Base-by-base conservation (phyloP, 345 rosid species). In the Raphanus sativus region DNA sequence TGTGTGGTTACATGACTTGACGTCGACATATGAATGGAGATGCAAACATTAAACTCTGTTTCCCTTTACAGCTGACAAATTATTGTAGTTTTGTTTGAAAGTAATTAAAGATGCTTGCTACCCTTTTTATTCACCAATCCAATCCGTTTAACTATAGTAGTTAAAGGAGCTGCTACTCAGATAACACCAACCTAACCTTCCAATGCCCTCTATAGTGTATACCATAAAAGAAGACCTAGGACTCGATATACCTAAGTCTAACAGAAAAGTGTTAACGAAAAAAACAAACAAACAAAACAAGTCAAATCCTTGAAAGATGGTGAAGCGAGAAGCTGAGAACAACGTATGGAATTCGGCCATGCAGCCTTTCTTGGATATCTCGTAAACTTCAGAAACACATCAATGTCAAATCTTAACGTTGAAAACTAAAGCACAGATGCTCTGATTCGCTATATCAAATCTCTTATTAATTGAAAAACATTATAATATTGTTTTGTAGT, bases 31-130 rank as follows among this genome's bases (percentile, higher is more conserved):
- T 28, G 45, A 40, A 38, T 65, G 45, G 4, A 26, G n/a, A 6
- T 74, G 3, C 66, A 28, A 66, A 66, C 77, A 24, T 26, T 21
- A 15, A 29, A 50, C 59, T 63, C 29, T 63, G 6, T 34, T 36
- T 64, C 16, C 4, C 15, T 21, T 34, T 10, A 17, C 29, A 10
- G 3, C 17, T 10, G 12, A 17, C 26, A 9, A 4, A 2, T 21
- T 21, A 1, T 38, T 65, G 50, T 65, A 8, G 10, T 36, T 21
- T 21, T 65, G 6, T 65, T 9, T 24, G 67, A 36, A 64, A 34
- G 29, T 33, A 34, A 63, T 16, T 33, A 34, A 63, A 9, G 48
- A 34, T 34, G 29, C 55, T 48, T n/a, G 55, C 17, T n/a, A 48
- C 55, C 55, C 21, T n/a, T 50, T 50, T 48, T 40, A 40, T 40